phyloP scores from a whole-genome alignment of 108 stramenopile genomes.

The Nitzschia putrida region DNA sequence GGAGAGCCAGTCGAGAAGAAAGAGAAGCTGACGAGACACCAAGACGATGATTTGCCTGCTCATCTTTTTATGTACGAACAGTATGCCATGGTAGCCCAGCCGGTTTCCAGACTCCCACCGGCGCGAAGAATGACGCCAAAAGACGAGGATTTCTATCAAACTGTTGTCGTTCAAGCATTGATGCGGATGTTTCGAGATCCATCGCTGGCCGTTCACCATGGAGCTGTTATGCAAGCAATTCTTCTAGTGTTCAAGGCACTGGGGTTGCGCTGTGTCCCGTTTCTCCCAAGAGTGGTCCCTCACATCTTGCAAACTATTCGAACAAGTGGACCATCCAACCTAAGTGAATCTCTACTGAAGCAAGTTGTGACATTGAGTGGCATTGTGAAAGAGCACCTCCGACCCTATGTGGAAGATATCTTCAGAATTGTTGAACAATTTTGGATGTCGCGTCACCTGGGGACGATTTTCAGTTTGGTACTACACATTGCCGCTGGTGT shows the following conservation, averaged over 20 bases:
- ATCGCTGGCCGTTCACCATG: constrained; percentile 89
- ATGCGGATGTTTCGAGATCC: constrained; percentile 88
- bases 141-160: constrained; percentile 91
- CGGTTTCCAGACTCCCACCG: constrained; percentile 66
- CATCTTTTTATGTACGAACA: constrained; percentile 90
- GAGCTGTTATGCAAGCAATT: constrained; percentile 90
- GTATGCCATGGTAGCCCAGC: constrained; percentile 87
- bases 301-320: constrained; percentile 82
- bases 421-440: constrained; percentile 87
- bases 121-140: constrained; percentile 67
- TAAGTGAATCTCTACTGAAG: constrained; percentile 89
- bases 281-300: constrained; percentile 85
- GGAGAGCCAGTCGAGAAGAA: constrained; percentile 10
- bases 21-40: constrained; percentile 21
- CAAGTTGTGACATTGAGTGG: constrained; percentile 83
- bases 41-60: constrained; percentile 75
- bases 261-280: constrained; percentile 85
- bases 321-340: constrained; percentile 70
- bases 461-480: constrained; percentile 79
- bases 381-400: constrained; percentile 85
- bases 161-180: constrained; percentile 89
- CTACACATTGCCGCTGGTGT: constrained; percentile 81
- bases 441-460: constrained; percentile 87
- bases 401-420: constrained; percentile 87
- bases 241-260: constrained; percentile 93